Evolutionary conservation across 345 rosid species (phyloP).

Genomic region (Gossypium bickii): DNA sequence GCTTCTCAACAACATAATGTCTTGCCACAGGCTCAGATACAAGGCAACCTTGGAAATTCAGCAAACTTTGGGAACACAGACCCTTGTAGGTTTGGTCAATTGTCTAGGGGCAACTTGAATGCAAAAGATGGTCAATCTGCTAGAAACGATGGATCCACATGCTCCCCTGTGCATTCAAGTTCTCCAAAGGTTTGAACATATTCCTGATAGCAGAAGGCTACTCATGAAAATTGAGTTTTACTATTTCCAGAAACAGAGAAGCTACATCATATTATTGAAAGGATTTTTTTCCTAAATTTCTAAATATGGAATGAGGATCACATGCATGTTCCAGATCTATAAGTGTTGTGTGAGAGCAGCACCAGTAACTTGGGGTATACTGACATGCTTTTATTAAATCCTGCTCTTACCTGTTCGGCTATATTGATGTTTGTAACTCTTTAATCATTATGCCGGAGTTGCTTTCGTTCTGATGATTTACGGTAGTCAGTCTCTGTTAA

Average conservation of each 20-base stretch:
- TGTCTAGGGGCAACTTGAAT: slow-evolving; percentile 42
- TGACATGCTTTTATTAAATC: background rate
- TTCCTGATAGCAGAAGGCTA: no score
- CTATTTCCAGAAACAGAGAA: no score
- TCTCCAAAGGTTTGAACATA: slow-evolving; percentile 47
- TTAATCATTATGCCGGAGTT: background rate
- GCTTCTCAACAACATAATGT: slow-evolving; percentile 54
- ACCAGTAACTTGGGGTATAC: background rate
- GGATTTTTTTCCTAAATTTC: no score
- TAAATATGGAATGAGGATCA: background rate
- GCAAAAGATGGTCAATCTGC: slow-evolving; percentile 49
- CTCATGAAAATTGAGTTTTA: no score
- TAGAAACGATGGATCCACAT: slow-evolving; percentile 51
- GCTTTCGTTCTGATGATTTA: background rate
- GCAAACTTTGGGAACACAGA: slow-evolving; percentile 43
- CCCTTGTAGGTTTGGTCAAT: slow-evolving; percentile 42
- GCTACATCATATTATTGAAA: no score
- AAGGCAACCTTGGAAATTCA: slow-evolving; percentile 44
- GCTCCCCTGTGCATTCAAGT: slow-evolving; percentile 52
- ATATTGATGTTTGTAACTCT: background rate
- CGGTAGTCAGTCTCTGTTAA: background rate
- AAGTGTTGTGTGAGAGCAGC: background rate
- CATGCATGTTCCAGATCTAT: background rate
- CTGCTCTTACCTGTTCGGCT: background rate
- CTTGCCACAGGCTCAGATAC: slow-evolving; percentile 50